These are phyloP conservation scores for Taphrina betulina DNA, from an alignment of 1,139 yeast species.

Conservation along the genomic window DNA sequence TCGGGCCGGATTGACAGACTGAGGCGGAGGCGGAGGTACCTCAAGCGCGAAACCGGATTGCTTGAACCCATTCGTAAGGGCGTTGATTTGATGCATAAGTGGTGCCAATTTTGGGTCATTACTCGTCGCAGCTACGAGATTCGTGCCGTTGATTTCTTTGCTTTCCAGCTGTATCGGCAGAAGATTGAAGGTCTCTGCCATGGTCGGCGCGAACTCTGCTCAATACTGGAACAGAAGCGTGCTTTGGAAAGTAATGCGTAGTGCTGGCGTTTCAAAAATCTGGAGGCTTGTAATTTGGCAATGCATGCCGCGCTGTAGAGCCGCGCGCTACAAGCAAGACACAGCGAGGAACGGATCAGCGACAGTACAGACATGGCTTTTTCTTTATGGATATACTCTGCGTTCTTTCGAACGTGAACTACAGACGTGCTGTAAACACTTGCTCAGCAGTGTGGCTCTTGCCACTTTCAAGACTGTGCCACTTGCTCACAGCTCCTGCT, in stretches of 20 bases:
- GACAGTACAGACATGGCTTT: no score
- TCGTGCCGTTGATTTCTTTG: constrained; percentile 12
- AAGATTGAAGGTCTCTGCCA: constrained; percentile 25
- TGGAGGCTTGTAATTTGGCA: no score
- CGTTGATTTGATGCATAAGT: constrained; percentile 24
- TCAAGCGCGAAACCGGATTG: constrained; percentile 32
- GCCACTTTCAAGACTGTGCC: constrained; percentile 63
- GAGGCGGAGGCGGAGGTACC: constrained; percentile 55
- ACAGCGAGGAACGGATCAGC: no score
- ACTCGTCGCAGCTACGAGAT: constrained; percentile 1
- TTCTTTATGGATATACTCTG: not conserved
- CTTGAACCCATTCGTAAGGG: constrained; percentile 28
- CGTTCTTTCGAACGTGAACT: no score
- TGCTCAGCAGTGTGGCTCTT: constrained; percentile 71
- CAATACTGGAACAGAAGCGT: no score
- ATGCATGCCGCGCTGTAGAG: no score
- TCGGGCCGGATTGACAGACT: constrained; percentile 50
- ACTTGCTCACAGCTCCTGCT: constrained; percentile 80
- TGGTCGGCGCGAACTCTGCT: no score
- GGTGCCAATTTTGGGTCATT: constrained; percentile 3
- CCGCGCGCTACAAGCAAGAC: no score
- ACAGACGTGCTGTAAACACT: constrained; percentile 44
- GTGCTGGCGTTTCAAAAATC: no score
- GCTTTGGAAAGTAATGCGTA: no score
- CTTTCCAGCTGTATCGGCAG: constrained; percentile 4